Evolutionary conservation across 805 yeast genomes (phyloP), one percentile per base, ranked within the genome.

Genomic region (Groenewaldozyma tartarivorans): DNA sequence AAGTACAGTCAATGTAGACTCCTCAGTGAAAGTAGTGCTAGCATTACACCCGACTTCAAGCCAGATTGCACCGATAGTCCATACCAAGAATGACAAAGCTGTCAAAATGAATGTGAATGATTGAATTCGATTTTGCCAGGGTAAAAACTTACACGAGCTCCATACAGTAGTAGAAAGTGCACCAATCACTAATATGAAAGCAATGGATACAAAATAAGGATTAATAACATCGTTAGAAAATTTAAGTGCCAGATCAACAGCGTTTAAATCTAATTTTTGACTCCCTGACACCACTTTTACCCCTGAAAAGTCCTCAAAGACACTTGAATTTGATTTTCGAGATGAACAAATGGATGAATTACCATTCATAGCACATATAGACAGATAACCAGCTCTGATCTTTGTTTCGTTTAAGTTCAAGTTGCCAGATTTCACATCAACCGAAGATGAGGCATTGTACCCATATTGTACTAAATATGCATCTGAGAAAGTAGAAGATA

Each of bases 61-160:
- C 56, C 55, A 51, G 19, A 52, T 39, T n/a, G 50, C 47, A 5
- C 50, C 51, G 7, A 50, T 40, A 9, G 43, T 39, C 51, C 53
- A 47, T 9, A 47, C 30, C 7, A 44, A 35, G 32, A 44, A 45
- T 5, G 54, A 39, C 11, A 39, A 24, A 3, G 41, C 32, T 16
- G 29, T 35, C 7, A 37, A 16, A 33, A 35, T 4, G 11, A 36
- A 11, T 17, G 35, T 36, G 30, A 40, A 20, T 19, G 21, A 33
- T 4, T 21, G 37, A 18, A 42, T 5, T 2, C 24, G 24, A 4
- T 20, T 29, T 27, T 24, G 40, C 36, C 33, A 20, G 20, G 53
- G 48, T 19, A 41, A 9, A 16, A 35, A 33, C 5, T 32, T 26
- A 22, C 34, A 16, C 17, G 35, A 15, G 2, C 24, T 17, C 47